A percentile compares a stretch with the other conserved stretches of the same genome.
These are phyloP conservation scores for Chloranthus sessilifolius DNA, from an alignment of 164 flowering plant species.

Conservation along the genomic window DNA sequence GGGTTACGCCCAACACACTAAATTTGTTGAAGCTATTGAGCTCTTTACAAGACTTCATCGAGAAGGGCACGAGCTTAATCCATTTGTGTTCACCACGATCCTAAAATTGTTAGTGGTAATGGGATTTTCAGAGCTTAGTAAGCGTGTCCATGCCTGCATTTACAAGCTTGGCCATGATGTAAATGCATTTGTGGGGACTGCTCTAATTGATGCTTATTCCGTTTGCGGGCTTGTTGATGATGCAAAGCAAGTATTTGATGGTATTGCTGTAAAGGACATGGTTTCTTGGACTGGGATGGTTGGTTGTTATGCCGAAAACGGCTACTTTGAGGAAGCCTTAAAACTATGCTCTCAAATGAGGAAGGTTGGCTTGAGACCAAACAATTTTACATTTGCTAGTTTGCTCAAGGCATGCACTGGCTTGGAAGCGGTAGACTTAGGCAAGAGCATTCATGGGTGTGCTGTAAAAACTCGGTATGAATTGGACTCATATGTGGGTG, in stretches of 20 bases:
- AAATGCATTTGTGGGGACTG: conserved; percentile 72
- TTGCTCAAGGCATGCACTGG: conserved; percentile 74
- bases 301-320: conserved; percentile 66
- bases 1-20: conserved; percentile 28
- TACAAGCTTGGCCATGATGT: conserved; percentile 55
- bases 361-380: conserved; percentile 49
- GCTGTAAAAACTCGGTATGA: conserved; percentile 57
- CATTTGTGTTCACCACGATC: conserved; percentile 63
- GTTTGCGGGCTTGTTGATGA: conserved; percentile 37
- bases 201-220: conserved; percentile 74
- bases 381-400: conserved; percentile 63
- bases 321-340: conserved; percentile 47
- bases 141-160: conserved; percentile 45
- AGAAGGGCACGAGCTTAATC: conserved; percentile 71
- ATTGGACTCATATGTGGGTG: conserved; percentile 52
- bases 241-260: conserved; percentile 61
- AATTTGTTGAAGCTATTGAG: conserved; percentile 35
- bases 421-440: conserved; percentile 32
- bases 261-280: conserved; percentile 58
- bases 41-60: conserved; percentile 43
- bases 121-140: conserved; percentile 44
- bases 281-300: conserved; percentile 93
- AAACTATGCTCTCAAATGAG: conserved; percentile 53
- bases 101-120: conserved; percentile 62
- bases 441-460: conserved; percentile 64